Evolutionary conservation across 1,284 basidiomycete species (phyloP), one percentile per base, ranked within the genome.

Genomic region (Amylostereum chailletii): DNA sequence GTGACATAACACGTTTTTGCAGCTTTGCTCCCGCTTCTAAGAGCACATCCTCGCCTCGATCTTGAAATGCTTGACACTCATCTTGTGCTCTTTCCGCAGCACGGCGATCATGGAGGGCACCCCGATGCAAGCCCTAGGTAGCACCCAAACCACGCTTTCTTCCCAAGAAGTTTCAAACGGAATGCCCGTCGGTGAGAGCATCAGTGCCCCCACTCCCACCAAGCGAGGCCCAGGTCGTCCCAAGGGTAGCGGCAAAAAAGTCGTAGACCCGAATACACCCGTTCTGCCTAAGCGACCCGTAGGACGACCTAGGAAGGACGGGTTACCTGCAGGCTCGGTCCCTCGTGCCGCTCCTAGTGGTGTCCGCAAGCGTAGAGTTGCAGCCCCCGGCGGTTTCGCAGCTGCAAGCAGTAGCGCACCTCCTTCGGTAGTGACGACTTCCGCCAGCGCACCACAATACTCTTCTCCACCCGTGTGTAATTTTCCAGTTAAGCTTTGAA

Each of bases 281-380:
- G 61, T 71, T 36, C 73, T 72, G 57, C 58, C 70, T 49, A 79
- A 77, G 60, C 69, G 76, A 38, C 76, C 76, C 11, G 76, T 79
- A 3, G 76, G 76, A 3, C 67, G 76, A 19, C 77, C 76, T 9
- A 65, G 76, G 50, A 79, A 79, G 58, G 77, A 79, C 49, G 77
- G 77, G 1, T 63, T 79, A n/a, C 76, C 77, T 38, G 70, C 76
- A 8, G 77, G 77, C 27, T 74, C 74, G 6, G 73, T 75, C 6
- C 64, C 67, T 3, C 56, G 66, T 47, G 57, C 68, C 56, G 59
- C 65, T 32, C 55, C 65, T 3, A 60, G 58, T 34, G 61, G 69
- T 34, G 65, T 67, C 5, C 66, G 71, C 50, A 72, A 73, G 54
- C 64, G 72, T 32, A 56, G 49, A 40, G 46, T 55, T 9, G 55